Evolutionary conservation across 176 grass and related monocot species (phyloP).

Genomic region (Oryza glaberrima): DNA sequence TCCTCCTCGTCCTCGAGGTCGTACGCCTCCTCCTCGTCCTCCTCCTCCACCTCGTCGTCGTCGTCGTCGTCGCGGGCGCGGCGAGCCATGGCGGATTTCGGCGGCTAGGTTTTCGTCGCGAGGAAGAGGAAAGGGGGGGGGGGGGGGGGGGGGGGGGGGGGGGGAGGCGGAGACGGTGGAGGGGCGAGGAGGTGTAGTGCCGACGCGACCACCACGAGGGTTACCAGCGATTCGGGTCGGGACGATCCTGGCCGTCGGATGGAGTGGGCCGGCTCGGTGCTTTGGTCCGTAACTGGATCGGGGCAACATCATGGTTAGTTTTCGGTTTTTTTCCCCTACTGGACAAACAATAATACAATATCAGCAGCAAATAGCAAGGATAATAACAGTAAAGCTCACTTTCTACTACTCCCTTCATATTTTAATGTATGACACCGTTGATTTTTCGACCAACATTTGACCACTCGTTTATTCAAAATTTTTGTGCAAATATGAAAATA

Average conservation of each 20-base stretch:
- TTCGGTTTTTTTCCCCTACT: no score
- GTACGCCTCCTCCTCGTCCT: conserved; percentile 62
- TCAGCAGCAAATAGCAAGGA: no score
- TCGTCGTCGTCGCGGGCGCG: conserved; percentile 67
- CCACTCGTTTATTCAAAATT: no score
- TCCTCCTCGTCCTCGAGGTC: conserved; percentile 67
- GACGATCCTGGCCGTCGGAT: conserved; percentile 18
- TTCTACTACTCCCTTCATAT: no score
- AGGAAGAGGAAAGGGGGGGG: neutral
- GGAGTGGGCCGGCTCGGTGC: neutral
- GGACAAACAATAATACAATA: no score
- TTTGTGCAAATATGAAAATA: no score
- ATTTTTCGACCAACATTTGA: no score
- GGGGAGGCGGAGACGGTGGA: neutral
- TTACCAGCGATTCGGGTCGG: neutral
- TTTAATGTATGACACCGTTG: no score
- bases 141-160: neutral
- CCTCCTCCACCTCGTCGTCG: conserved; percentile 61
- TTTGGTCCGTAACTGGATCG: neutral
- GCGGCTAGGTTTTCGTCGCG: conserved; percentile 58
- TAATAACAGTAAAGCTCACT: no score
- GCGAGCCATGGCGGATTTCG: conserved; percentile 72
- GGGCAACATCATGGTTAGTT: no score
- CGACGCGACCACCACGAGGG: neutral
- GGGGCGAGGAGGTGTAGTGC: neutral